These are phyloP conservation scores for Hymenochaete sp. DNA, from an alignment of 1,284 basidiomycete genomes.

Conservation along the genomic window DNA sequence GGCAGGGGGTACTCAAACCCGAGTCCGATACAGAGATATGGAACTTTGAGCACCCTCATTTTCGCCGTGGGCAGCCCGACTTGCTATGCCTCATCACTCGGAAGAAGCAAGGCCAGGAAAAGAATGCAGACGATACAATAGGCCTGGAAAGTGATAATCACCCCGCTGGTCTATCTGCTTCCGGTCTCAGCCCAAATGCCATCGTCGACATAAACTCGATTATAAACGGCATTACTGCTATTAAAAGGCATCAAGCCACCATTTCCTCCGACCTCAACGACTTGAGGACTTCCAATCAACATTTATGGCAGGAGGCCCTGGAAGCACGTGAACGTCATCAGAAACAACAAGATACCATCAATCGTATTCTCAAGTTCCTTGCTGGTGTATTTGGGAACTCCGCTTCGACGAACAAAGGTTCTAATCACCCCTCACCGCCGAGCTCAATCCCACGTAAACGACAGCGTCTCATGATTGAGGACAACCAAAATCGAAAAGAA, in stretches of 20 bases:
- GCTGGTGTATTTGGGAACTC: conserved; percentile 46
- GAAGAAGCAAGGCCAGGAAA: conserved; percentile 46
- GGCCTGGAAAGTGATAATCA: conserved; percentile 21
- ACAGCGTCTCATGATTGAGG: conserved; percentile 61
- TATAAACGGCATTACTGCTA: conserved; percentile 76
- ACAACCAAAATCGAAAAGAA: conserved; percentile 31
- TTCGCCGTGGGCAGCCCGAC: conserved; percentile 85
- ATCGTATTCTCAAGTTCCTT: conserved; percentile 52
- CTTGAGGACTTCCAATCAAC: conserved; percentile 81
- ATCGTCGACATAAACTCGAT: conserved; percentile 69
- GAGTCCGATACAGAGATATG: conserved; percentile 83
- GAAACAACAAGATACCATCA: conserved; percentile 57
- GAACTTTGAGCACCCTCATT: conserved; percentile 90
- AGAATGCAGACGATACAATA: conserved; percentile 24
- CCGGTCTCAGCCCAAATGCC: conserved; percentile 35
- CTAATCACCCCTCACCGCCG: conserved; percentile 28
- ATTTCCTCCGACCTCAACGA: conserved; percentile 86
- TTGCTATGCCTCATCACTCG: conserved; percentile 84
- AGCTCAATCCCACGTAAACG: conserved; percentile 44
- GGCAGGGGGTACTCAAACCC: conserved; percentile 84
- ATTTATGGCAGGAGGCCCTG: conserved; percentile 88
- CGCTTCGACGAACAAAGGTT: conserved; percentile 14
- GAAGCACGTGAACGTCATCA: conserved; percentile 55
- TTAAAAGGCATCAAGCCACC: conserved; percentile 86
- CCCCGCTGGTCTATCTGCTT: conserved; percentile 15